Evolutionary conservation across 108 stramenopile species (phyloP).

Genomic region (Cyclostephanos tholiformis): DNA sequence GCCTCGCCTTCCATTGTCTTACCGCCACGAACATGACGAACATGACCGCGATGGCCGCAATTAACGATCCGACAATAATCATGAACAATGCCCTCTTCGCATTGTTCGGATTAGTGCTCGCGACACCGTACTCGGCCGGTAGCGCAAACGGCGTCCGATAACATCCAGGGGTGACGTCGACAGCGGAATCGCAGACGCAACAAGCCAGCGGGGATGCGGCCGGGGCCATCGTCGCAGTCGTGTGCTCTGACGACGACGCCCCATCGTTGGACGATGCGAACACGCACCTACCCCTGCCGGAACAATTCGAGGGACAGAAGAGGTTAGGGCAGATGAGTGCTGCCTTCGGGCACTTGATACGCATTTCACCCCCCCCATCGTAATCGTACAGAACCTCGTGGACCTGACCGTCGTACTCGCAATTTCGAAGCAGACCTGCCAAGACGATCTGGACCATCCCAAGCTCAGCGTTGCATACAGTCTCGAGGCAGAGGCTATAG

Average conservation of each 20-base stretch:
- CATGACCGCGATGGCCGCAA: conserved; percentile 33
- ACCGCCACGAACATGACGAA: too few species aligned
- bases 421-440: too few species aligned
- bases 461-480: too few species aligned
- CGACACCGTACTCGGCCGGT: conserved; percentile 26
- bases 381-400: too few species aligned
- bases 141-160: conserved; percentile 31
- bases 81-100: conserved; percentile 45
- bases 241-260: not conserved
- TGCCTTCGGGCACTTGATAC: conserved; percentile 53
- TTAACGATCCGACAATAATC: conserved; percentile 43
- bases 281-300: conserved; percentile 50
- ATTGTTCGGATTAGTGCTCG: conserved; percentile 5
- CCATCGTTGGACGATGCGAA: conserved; percentile 5
- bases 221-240: conserved; percentile 15
- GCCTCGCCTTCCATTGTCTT: too few species aligned
- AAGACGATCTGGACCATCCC: too few species aligned
- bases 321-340: conserved; percentile 46
- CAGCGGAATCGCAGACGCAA: conserved; percentile 38
- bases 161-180: conserved; percentile 33
- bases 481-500: too few species aligned
- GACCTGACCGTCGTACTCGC: too few species aligned
- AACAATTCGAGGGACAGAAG: conserved; percentile 48
- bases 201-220: too few species aligned
- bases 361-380: too few species aligned